Percentiles rank a stretch among this genome's conserved stretches.
Conservation (phyloP, 2,329 filamentous ascomycete genomes). For the Macrophomina phaseolina region DNA sequence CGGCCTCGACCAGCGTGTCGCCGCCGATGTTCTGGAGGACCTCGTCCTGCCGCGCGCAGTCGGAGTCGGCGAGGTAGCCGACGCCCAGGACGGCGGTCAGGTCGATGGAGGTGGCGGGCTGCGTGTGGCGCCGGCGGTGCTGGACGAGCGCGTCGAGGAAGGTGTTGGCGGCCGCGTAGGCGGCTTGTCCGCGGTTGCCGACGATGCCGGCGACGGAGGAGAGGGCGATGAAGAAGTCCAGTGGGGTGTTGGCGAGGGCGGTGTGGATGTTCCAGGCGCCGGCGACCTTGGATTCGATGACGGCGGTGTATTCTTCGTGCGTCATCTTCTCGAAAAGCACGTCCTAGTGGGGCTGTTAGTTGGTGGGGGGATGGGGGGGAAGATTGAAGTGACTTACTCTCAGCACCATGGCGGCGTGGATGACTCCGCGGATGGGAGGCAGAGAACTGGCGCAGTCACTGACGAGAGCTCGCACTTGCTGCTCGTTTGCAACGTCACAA, state of each 20-base stretch:
- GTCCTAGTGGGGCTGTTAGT: background rate
- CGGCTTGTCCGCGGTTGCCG: slow-evolving; percentile 36
- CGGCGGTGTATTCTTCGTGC: slow-evolving; percentile 31
- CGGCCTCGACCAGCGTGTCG: slow-evolving; percentile 19
- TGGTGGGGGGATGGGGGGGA: too few relatives aligned
- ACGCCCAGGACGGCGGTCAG: slow-evolving; percentile 38
- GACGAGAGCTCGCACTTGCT: background rate
- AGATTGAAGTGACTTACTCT: slow-evolving; percentile 24
- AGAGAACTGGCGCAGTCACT: background rate
- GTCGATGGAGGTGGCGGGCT: slow-evolving; percentile 28
- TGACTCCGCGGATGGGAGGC: slow-evolving; percentile 34
- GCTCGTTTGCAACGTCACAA: slow-evolving; percentile 24
- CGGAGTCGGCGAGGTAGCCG: slow-evolving; percentile 30
- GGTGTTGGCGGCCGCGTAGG: slow-evolving; percentile 39
- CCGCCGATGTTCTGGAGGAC: slow-evolving; percentile 25
- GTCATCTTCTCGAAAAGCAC: slow-evolving; percentile 24
- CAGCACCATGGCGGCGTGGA: slow-evolving; percentile 39
- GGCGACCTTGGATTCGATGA: slow-evolving; percentile 36
- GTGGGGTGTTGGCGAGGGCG: slow-evolving; percentile 32
- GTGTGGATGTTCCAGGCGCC: slow-evolving; percentile 38
- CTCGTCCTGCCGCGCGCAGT: slow-evolving; percentile 1
- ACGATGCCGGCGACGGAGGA: slow-evolving; percentile 32
- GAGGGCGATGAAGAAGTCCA: slow-evolving; percentile 32
- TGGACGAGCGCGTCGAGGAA: slow-evolving; percentile 40
- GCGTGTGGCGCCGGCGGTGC: slow-evolving; percentile 31